Base-by-base conservation (phyloP, 352 stramenopile species). In the Phytophthora macrochlamydospora region DNA sequence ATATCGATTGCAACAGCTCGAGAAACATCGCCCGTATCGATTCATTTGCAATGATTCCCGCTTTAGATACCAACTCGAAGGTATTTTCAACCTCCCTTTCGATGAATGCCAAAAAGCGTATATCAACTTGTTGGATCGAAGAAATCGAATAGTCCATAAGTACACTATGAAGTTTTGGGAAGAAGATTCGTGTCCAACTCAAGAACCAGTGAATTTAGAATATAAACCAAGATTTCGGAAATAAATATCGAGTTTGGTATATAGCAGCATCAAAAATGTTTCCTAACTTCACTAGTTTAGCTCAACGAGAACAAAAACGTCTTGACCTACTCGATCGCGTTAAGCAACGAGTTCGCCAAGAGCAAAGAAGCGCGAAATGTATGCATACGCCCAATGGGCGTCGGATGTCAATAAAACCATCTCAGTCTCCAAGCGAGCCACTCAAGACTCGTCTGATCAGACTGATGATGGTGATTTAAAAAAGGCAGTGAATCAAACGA, bases 141-240 rank as follows among this genome's bases (percentile, higher is more conserved):
- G 51, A 18, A 57, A 57, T 7, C 1, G 1, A n/a, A 48, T 57
- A 14, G 51, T 57, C 12, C 51, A 49, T 57, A 57, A 48, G 35
- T 48, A 8, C 6, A 57, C 51, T 18, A 57, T 48, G 51, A 2
- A 1, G 33, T 6, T 30, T 18, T 57, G 51, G 51, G 35, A 8
- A 13, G 40, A 4, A 24, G 40, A n/a, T 13, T 6, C 12, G 9
- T 6, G 6, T 6, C 35, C 35, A 11, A 35, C 3, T 33, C 6
- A 51, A 7, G 18, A n/a, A 49, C 43, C 5, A 6, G 11, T 8
- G 11, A 8, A 7, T 49, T 49, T 28, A 8, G 5, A 28, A 49
- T 13, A 14, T 14, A 51, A 51, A 12, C 31, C 7, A 24, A 12
- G 4, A 31, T 31, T 3, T 46, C 24, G 46, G n/a, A 14, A 24